phyloP scores from a whole-genome alignment of 768 basidiomycete genomes.

The Phlegmacium glaucopus region DNA sequence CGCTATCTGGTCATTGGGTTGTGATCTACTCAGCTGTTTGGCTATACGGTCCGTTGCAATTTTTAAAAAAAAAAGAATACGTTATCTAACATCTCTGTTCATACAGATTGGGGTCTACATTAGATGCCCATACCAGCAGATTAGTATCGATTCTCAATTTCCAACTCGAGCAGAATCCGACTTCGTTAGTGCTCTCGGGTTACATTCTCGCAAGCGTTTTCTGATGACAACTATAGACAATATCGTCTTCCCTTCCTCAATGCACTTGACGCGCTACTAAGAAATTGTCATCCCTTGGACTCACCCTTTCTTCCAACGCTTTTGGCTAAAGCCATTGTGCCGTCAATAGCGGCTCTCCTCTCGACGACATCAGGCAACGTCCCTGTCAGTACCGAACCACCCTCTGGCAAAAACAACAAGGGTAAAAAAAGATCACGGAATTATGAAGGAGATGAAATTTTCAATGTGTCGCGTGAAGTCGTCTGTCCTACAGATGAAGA shows the following conservation, averaged over 20 bases:
- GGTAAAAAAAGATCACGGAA: conserved; percentile 67
- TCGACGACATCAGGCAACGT: conserved; percentile 23
- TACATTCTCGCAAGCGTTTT: background rate
- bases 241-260: conserved; percentile 43
- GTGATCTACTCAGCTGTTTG: conserved; percentile 46
- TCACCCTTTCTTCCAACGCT: conserved; percentile 49
- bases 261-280: conserved; percentile 41
- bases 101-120: too few relatives aligned
- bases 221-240: conserved; percentile 20
- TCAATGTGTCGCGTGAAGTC: conserved; percentile 45
- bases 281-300: conserved; percentile 41
- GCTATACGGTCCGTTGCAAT: conserved; percentile 41
- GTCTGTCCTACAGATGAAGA: conserved; percentile 50
- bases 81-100: too few relatives aligned
- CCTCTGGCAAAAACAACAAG: conserved; percentile 39
- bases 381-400: conserved; percentile 15
- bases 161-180: conserved; percentile 57
- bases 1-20: conserved; percentile 50
- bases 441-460: conserved; percentile 74
- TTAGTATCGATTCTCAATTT: conserved; percentile 50
- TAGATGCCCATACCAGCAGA: conserved; percentile 54
- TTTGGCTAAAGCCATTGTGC: conserved; percentile 51
- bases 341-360: conserved; percentile 46
- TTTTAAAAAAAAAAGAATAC: background rate
- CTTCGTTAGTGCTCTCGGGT: conserved; percentile 37